Evolutionary conservation across 164 flowering plant genomes (phyloP), one percentile per base, ranked within the genome.

Genomic region (Buxus sempervirens): DNA sequence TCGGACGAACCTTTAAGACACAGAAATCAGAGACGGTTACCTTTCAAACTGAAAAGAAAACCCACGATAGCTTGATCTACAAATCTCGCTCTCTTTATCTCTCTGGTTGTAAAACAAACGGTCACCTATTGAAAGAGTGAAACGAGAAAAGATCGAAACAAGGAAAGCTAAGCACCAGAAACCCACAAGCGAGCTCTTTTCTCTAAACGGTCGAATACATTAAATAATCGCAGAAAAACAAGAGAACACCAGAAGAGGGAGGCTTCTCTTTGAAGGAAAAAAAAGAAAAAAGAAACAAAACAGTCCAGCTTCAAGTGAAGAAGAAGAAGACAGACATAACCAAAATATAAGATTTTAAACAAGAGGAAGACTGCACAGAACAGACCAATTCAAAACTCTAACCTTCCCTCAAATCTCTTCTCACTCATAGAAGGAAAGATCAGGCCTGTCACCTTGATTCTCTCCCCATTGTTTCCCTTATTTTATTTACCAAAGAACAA

Each of bases 1-100:
- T 72, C 78, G 70, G 28, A 71, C 80, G 60, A 75, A 80, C 81
- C 85, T 78, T 80, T 67, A 75, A 73, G 76, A 24, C 67, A 73
- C 73, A 71, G 69, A 63, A 59, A 69, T 60, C 19, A 8, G 27
- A 56, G 71, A 62, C 25, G 54, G 65, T 58, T 61, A 19, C 49
- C 38, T 66, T 62, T 72, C 15, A 56, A 62, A 42, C 32, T 48
- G 28, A 42, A 72, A 78, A 76, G 84, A 72, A 76, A 75, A 36
- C 56, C 59, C 70, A 20, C 61, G 1, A 1, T 45, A 45, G 14
- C 51, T 45, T 45, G 51, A 45, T 45, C 51, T 45, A 45, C 21
- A 15, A 25, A 13, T 57, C 71, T 61, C 32, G 20, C 63, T 58
- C 24, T 60, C 59, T 59, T 23, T 55, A 36, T 18, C 55, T 67